Base-by-base conservation (phyloP, 2,329 filamentous ascomycete species). In the Pseudogymnoascus sp. region DNA sequence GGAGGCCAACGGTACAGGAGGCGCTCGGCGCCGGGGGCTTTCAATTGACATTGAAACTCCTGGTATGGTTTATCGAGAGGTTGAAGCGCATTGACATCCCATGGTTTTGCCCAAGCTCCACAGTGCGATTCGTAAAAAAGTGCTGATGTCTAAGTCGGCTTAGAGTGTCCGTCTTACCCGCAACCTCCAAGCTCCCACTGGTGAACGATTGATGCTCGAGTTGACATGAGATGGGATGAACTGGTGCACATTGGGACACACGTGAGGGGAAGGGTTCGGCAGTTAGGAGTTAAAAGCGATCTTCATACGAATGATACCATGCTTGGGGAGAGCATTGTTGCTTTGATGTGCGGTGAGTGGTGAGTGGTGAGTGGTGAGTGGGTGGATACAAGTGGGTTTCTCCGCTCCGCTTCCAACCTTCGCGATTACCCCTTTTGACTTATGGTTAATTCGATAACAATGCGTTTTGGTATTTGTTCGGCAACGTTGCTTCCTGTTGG, bases 271-370 rank as follows among this genome's bases (percentile, higher is more conserved):
- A 52, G 27, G 27, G 45, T 33, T 33, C 45, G 45, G 45, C 45
- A 55, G 45, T 55, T 55, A 55, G 45, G 45, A 55, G 45, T 55
- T 55, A 55, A 55, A 55, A 55, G 12, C 45, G 45, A 55, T 55
- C 45, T 55, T 55, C 45, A 55, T 18, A 33, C 27, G 45, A 33
- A 55, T 55, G 45, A 55, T 55, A 55, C 45, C 45, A 55, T 55
- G 45, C 45, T 55, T 55, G n/a, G 45, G 18, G 25, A 29, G 45
- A 55, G 33, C 45, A 55, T 18, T 55, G 45, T 12, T 31, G 45
- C 45, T n/a, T 55, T 31, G 45, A 55, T 55, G 45, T 33, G 27
- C 45, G n/a, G n/a, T n/a, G n/a, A n/a, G n/a, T n/a, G n/a, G n/a
- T n/a, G n/a, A n/a, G n/a, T n/a, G n/a, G n/a, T n/a, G n/a, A n/a